phyloP scores from a whole-genome alignment of 306 rosid species.

The Quercus robur region DNA sequence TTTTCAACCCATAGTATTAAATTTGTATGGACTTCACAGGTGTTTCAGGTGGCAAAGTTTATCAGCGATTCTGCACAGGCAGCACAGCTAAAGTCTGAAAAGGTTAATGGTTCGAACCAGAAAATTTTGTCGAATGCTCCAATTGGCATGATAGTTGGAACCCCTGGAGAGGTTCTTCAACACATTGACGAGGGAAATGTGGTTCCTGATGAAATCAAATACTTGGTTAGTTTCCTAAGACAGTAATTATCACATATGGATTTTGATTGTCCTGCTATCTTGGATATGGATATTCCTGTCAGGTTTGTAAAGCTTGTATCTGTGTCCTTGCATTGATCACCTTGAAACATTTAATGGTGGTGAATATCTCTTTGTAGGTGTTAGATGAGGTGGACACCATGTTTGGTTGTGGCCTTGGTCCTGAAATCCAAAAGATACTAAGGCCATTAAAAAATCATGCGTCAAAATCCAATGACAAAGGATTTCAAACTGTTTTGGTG shows the following conservation, averaged over 20 bases:
- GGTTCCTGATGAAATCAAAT: conserved; percentile 85
- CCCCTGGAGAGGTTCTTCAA: conserved; percentile 93
- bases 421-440: conserved; percentile 83
- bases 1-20: background rate
- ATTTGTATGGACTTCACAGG: conserved; percentile 42
- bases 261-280: background rate
- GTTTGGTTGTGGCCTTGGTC: conserved; percentile 97
- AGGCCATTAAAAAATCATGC: conserved; percentile 66
- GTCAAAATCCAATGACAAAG: conserved; percentile 54
- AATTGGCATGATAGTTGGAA: conserved; percentile 85
- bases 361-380: conserved; percentile 46
- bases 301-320: background rate
- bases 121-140: conserved; percentile 77
- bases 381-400: conserved; percentile 94
- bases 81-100: background rate
- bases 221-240: conserved; percentile 49
- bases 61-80: conserved; percentile 68
- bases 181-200: conserved; percentile 89
- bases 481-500: conserved; percentile 87
- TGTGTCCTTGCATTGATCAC: background rate
- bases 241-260: background rate
- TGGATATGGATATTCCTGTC: background rate
- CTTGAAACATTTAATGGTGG: conserved; percentile 1
- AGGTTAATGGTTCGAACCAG: conserved; percentile 53
- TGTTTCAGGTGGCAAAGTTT: conserved; percentile 80